A percentile compares a stretch with the other conserved stretches of the same genome.
Conservation (phyloP, 139 green algal genomes). For the Chlorella sp. region DNA sequence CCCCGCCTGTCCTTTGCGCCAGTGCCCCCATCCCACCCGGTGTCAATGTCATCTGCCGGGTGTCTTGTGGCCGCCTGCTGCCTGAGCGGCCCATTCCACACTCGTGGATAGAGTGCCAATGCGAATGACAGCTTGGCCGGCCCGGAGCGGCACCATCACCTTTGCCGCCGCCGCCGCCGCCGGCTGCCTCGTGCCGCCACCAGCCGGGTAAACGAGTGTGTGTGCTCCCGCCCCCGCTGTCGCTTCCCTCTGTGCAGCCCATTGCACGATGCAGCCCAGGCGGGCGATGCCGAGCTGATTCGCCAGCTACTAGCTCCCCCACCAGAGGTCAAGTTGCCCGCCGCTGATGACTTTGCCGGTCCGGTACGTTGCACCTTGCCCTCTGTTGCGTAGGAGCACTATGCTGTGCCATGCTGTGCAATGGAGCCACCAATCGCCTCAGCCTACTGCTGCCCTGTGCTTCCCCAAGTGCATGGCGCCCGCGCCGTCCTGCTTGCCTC, state of each 20-base stretch:
- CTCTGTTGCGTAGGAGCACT: no score
- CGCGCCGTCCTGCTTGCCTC: background rate
- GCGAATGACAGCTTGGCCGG: background rate
- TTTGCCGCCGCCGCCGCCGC: background rate
- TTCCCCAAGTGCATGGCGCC: no score
- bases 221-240: background rate
- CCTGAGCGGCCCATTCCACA: background rate
- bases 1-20: no score
- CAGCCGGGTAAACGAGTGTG: no score
- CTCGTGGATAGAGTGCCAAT: background rate
- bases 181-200: background rate
- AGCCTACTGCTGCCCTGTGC: background rate
- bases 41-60: background rate
- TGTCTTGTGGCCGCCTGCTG: background rate
- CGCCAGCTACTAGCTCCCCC: constrained; percentile 48
- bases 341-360: background rate
- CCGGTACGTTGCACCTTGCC: background rate
- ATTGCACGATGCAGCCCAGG: constrained; percentile 74
- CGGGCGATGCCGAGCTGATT: constrained; percentile 59
- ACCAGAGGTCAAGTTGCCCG: background rate
- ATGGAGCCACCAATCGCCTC: no score
- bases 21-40: background rate
- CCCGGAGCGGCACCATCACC: background rate
- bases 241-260: constrained; percentile 48
- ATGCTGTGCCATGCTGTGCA: no score